Evolutionary conservation across 176 grass and related monocot genomes (phyloP).

Genomic region (Aechmea fasciata): DNA sequence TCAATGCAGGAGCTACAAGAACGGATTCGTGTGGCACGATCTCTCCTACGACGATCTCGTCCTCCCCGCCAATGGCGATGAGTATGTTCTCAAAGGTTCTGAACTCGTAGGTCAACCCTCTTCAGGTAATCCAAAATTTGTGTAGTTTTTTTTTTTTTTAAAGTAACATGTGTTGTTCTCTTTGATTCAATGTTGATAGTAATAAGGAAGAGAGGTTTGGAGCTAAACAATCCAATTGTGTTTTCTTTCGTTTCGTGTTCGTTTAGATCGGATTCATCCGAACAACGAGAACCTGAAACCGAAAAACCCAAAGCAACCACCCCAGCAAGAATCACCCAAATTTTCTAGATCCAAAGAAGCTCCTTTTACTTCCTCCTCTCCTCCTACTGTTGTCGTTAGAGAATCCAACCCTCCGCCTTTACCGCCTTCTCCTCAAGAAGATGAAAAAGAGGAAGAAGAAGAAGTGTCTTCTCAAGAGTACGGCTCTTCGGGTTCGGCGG

Average conservation of each 20-base stretch:
- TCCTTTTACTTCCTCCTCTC: slow-evolving; percentile 47
- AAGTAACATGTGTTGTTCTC: background rate
- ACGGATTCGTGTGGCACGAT: slow-evolving; percentile 97
- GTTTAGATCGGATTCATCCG: slow-evolving; percentile 38
- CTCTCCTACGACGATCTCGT: slow-evolving; percentile 75
- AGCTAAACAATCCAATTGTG: background rate
- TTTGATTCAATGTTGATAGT: slow-evolving; percentile 1
- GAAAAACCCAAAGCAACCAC: slow-evolving; percentile 19
- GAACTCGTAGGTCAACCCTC: slow-evolving; percentile 60
- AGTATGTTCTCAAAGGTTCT: slow-evolving; percentile 94
- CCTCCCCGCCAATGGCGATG: slow-evolving; percentile 58
- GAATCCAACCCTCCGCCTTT: slow-evolving; percentile 33
- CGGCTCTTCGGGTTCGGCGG: slow-evolving; percentile 21
- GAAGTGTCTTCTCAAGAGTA: slow-evolving; percentile 15
- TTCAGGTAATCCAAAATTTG: slow-evolving; percentile 35
- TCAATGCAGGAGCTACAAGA: slow-evolving; percentile 86
- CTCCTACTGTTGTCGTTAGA: slow-evolving; percentile 36
- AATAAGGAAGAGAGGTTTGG: background rate
- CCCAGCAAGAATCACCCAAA: slow-evolving; percentile 26
- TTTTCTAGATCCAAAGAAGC: slow-evolving; percentile 35
- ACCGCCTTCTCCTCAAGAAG: slow-evolving; percentile 29
- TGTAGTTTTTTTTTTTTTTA: background rate
- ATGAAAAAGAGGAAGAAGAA: slow-evolving; percentile 26
- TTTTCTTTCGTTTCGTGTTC: slow-evolving; percentile 1
- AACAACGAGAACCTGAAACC: slow-evolving; percentile 44